phyloP scores from a whole-genome alignment of 2,329 filamentous ascomycete genomes.

The Exophiala viscosa region DNA sequence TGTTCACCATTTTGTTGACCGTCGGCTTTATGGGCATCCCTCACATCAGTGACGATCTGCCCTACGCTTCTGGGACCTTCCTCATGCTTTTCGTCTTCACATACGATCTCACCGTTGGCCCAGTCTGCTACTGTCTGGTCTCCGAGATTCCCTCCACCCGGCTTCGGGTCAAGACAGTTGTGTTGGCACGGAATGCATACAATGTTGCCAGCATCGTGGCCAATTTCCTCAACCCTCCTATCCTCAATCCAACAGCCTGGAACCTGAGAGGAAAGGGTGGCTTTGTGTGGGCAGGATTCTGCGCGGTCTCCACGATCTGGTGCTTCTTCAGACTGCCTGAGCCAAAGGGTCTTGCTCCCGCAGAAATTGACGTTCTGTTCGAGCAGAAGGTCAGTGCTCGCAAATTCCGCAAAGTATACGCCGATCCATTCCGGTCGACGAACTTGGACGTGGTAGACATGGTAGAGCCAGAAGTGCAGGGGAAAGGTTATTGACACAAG shows the following conservation, averaged over 20 bases:
- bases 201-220: slow-evolving; percentile 48
- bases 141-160: slow-evolving; percentile 53
- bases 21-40: slow-evolving; percentile 29
- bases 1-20: slow-evolving; percentile 31
- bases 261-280: slow-evolving; percentile 35
- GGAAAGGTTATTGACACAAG: no score
- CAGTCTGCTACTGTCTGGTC: slow-evolving; percentile 52
- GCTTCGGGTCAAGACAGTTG: slow-evolving; percentile 53
- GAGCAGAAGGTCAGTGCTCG: slow-evolving; percentile 12
- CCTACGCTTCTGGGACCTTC: slow-evolving; percentile 29
- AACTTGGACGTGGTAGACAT: no score
- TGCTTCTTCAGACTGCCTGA: slow-evolving; percentile 46
- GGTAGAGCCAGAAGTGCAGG: no score
- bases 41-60: slow-evolving; percentile 14
- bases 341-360: slow-evolving; percentile 41
- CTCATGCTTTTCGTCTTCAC: slow-evolving; percentile 53
- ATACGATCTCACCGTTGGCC: slow-evolving; percentile 53
- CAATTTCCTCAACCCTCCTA: slow-evolving; percentile 35
- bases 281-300: slow-evolving; percentile 40
- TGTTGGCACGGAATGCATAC: slow-evolving; percentile 49
- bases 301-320: slow-evolving; percentile 38
- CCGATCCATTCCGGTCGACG: background rate
- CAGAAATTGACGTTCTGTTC: slow-evolving; percentile 42
- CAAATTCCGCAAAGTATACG: background rate
- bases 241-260: slow-evolving; percentile 28